Conservation (phyloP, 2,329 filamentous ascomycete species). For the Aspergillus amoenus region DNA sequence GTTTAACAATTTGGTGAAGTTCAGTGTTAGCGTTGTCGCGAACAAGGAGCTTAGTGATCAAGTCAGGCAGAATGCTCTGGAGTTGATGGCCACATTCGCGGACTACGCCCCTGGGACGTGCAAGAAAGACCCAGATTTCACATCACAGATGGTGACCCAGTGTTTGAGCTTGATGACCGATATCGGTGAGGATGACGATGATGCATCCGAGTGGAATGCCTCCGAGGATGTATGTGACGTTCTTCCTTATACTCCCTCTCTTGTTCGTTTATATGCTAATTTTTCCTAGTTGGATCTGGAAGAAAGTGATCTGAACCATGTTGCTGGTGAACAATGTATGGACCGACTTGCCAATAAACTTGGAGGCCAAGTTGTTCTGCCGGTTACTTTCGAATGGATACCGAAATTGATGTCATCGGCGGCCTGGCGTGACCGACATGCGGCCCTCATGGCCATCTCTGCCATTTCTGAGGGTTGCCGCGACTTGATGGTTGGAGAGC, state of each 20-base stretch:
- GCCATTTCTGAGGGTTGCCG: constrained; percentile 97
- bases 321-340: constrained; percentile 98
- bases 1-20: constrained; percentile 90
- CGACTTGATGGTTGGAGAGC: constrained; percentile 90
- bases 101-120: constrained; percentile 94
- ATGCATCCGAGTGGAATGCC: constrained; percentile 88
- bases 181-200: constrained; percentile 89
- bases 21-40: constrained; percentile 89
- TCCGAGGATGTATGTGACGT: constrained; percentile 74
- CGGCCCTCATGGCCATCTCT: constrained; percentile 96
- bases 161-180: constrained; percentile 98
- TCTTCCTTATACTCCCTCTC: neutral
- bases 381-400: constrained; percentile 94
- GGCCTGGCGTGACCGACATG: constrained; percentile 92
- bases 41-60: constrained; percentile 92
- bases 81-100: constrained; percentile 97
- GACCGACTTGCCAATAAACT: constrained; percentile 96
- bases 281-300: constrained; percentile 74
- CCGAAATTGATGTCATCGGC: constrained; percentile 96
- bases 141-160: constrained; percentile 95
- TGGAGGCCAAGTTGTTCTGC: constrained; percentile 86
- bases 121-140: constrained; percentile 88
- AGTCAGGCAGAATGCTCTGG: constrained; percentile 88
- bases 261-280: constrained; percentile 20
- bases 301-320: constrained; percentile 95